Evolutionary conservation across 75 land plant genomes (phyloP).

Genomic region (Picea glauca): DNA sequence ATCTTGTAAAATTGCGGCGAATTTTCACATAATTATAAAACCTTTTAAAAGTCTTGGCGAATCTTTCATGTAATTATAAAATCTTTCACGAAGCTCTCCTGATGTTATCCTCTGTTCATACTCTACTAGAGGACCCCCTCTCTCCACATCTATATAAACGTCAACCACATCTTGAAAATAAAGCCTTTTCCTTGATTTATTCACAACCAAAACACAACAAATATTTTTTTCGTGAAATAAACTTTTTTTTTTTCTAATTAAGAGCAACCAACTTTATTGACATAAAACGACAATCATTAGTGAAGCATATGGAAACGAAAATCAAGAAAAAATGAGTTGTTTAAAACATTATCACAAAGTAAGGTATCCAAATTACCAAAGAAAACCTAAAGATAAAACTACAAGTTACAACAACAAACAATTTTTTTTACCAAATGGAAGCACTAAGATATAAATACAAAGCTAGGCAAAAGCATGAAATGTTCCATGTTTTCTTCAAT

Average conservation of each 20-base stretch:
- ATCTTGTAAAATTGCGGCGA: no score
- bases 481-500: neutral
- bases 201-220: neutral
- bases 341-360: neutral
- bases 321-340: neutral
- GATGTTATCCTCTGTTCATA: conserved; percentile 81
- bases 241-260: neutral
- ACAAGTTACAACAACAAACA: neutral
- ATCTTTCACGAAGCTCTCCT: no score
- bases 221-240: neutral
- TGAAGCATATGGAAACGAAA: neutral
- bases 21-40: no score
- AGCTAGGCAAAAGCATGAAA: neutral
- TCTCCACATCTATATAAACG: neutral
- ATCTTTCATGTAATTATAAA: no score
- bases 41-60: no score
- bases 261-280: neutral
- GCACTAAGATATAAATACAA: neutral
- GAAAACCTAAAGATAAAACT: neutral
- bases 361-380: neutral
- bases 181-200: neutral
- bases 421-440: neutral
- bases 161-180: neutral
- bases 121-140: conserved; percentile 76
- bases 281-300: neutral